phyloP scores from a whole-genome alignment of 2,329 filamentous ascomycete genomes.

The Zymoseptoria crescenta region DNA sequence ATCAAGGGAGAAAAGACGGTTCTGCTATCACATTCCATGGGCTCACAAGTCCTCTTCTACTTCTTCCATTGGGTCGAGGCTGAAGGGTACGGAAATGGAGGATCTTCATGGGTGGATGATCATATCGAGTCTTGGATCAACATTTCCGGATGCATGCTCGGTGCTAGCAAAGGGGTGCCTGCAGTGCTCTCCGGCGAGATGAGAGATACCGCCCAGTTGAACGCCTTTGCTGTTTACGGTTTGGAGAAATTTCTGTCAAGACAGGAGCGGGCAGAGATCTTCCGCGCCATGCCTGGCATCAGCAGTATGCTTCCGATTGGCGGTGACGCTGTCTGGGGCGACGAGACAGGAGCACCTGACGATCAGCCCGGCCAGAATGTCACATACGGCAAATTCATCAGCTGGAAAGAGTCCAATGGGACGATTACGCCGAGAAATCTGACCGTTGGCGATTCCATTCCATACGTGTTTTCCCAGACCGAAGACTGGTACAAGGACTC shows the following conservation, averaged over 20 bases:
- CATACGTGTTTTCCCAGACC: conserved; percentile 68
- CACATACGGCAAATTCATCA: conserved; percentile 74
- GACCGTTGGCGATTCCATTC: conserved; percentile 68
- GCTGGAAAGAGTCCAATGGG: conserved; percentile 65
- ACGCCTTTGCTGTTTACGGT: conserved; percentile 92
- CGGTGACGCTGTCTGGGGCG: conserved; percentile 91
- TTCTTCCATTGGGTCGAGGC: conserved; percentile 78
- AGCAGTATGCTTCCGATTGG: conserved; percentile 95
- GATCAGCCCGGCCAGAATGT: conserved; percentile 65
- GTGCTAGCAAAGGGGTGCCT: conserved; percentile 81
- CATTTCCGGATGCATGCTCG: conserved; percentile 95
- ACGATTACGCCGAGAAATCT: conserved; percentile 56
- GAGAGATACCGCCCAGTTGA: conserved; percentile 95
- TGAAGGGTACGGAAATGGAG: conserved; percentile 68
- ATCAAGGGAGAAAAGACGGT: conserved; percentile 72
- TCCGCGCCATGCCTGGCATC: conserved; percentile 93
- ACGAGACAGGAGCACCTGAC: conserved; percentile 78
- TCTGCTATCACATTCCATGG: conserved; percentile 93
- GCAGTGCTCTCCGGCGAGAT: conserved; percentile 93
- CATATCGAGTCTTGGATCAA: conserved; percentile 96
- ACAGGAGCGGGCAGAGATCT: conserved; percentile 84
- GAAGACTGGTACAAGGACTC: conserved; percentile 80
- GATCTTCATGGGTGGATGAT: conserved; percentile 79
- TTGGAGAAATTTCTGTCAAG: conserved; percentile 91
- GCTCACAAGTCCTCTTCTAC: conserved; percentile 85